phyloP scores from a whole-genome alignment of 1,284 basidiomycete genomes.

The Sphagnurus paluster region DNA sequence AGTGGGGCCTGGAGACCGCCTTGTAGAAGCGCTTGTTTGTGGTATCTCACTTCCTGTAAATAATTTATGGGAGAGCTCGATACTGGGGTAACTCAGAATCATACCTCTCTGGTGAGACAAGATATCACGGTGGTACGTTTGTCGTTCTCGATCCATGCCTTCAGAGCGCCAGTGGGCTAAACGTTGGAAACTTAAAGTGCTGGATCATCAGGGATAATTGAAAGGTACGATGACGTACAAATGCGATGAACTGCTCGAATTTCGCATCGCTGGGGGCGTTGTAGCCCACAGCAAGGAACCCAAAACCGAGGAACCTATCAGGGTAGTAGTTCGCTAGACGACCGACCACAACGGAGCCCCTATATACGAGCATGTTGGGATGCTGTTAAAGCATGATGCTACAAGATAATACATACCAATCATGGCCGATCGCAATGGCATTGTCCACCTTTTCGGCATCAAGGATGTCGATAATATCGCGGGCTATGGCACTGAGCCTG shows the following conservation, averaged over 20 bases:
- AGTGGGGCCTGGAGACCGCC: constrained; percentile 19
- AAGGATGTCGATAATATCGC: constrained; percentile 47
- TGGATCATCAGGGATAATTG: constrained; percentile 21
- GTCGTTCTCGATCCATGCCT: constrained; percentile 24
- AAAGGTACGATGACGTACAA: background rate
- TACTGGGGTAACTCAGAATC: too few species aligned
- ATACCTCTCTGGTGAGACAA: constrained; percentile 12
- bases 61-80: background rate
- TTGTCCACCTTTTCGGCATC: constrained; percentile 37
- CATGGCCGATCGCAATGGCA: constrained; percentile 45
- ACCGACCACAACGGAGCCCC: constrained; percentile 37
- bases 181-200: constrained; percentile 21
- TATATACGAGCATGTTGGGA: constrained; percentile 15
- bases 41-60: constrained; percentile 10
- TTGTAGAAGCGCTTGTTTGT: constrained; percentile 7
- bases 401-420: constrained; percentile 36
- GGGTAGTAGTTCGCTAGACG: constrained; percentile 36
- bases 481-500: constrained; percentile 33
- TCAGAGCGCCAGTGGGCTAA: constrained; percentile 17
- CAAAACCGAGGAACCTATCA: constrained; percentile 42
- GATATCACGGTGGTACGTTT: constrained; percentile 14
- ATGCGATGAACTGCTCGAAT: constrained; percentile 3
- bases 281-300: constrained; percentile 41
- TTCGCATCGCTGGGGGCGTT: constrained; percentile 23
- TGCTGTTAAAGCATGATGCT: background rate